Evolutionary conservation across 75 land plant genomes (phyloP).

Genomic region (Sequoiadendron giganteum): DNA sequence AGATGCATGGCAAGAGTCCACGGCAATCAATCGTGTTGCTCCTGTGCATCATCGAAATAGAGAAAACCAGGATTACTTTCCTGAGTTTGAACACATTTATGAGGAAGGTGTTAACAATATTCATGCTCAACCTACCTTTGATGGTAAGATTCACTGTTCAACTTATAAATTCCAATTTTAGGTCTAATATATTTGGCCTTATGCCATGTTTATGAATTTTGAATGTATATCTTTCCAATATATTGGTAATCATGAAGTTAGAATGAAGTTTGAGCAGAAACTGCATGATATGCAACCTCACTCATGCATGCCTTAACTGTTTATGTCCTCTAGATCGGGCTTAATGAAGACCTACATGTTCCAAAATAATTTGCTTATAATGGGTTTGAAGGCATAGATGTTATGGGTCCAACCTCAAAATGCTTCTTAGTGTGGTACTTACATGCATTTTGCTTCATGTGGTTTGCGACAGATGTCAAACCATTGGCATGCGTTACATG

Average conservation of each 20-base stretch:
- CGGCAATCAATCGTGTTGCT: constrained; percentile 25
- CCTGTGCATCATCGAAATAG: constrained; percentile 20
- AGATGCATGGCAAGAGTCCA: constrained; percentile 76
- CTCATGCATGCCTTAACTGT: background rate
- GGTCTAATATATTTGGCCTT: background rate
- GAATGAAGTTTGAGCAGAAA: background rate
- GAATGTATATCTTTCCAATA: background rate
- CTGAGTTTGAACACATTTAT: constrained; percentile 58
- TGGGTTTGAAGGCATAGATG: background rate
- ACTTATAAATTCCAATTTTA: background rate
- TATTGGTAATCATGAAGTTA: background rate
- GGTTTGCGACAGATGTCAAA: background rate
- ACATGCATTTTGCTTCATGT: background rate
- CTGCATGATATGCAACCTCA: background rate
- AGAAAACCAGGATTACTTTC: constrained; percentile 20
- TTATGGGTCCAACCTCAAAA: background rate
- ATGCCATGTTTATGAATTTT: background rate
- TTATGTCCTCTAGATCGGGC: background rate
- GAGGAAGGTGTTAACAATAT: constrained; percentile 20
- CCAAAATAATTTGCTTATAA: background rate
- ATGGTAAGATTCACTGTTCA: constrained; percentile 42
- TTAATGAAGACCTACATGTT: background rate
- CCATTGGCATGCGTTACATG: background rate
- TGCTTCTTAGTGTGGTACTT: background rate
- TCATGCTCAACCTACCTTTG: constrained; percentile 31